A percentile compares a stretch with the other conserved stretches of the same genome.
phyloP scores from a whole-genome alignment of 345 rosid species.

The Punica granatum region DNA sequence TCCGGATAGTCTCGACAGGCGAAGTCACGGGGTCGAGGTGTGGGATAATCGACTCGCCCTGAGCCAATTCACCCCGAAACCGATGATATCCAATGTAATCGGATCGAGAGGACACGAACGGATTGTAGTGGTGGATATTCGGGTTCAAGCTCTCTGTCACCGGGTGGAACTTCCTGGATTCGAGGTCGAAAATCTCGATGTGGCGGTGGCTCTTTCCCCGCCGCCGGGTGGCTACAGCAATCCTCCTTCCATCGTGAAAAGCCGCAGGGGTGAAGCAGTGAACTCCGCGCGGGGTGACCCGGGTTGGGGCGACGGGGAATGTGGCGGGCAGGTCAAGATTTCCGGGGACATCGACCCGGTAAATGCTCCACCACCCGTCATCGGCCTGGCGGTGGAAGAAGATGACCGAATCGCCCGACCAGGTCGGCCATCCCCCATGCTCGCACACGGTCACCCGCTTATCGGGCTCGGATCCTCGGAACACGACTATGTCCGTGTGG shows the following conservation, averaged over 20 bases:
- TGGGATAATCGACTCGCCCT: slow-evolving; percentile 43
- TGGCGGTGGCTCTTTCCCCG: slow-evolving; percentile 38
- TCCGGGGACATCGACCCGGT: slow-evolving; percentile 28
- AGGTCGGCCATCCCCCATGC: slow-evolving; percentile 80
- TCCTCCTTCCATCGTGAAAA: slow-evolving; percentile 41
- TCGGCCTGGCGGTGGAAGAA: slow-evolving; percentile 76
- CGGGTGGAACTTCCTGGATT: slow-evolving; percentile 29
- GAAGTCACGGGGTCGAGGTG: slow-evolving; percentile 60
- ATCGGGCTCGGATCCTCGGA: slow-evolving; percentile 34
- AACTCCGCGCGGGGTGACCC: slow-evolving; percentile 77
- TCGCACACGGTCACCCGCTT: slow-evolving; percentile 43
- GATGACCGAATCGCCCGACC: slow-evolving; percentile 61
- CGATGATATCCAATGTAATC: slow-evolving; percentile 62
- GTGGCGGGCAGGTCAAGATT: slow-evolving; percentile 2
- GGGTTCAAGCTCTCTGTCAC: slow-evolving; percentile 57
- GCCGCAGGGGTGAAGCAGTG: slow-evolving; percentile 94
- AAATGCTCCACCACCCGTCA: slow-evolving; percentile 98
- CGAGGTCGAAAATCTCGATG: slow-evolving; percentile 57
- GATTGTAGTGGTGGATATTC: slow-evolving; percentile 67
- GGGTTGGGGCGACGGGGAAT: slow-evolving; percentile 28
- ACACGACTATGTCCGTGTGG: slow-evolving; percentile 57
- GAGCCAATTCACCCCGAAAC: slow-evolving; percentile 58
- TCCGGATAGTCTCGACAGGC: slow-evolving; percentile 38
- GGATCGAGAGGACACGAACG: slow-evolving; percentile 57
- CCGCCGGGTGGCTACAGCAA: slow-evolving; percentile 74